Evolutionary conservation across 2,329 filamentous ascomycete species (phyloP).

Genomic region (Ophiostoma himal-ulmi): DNA sequence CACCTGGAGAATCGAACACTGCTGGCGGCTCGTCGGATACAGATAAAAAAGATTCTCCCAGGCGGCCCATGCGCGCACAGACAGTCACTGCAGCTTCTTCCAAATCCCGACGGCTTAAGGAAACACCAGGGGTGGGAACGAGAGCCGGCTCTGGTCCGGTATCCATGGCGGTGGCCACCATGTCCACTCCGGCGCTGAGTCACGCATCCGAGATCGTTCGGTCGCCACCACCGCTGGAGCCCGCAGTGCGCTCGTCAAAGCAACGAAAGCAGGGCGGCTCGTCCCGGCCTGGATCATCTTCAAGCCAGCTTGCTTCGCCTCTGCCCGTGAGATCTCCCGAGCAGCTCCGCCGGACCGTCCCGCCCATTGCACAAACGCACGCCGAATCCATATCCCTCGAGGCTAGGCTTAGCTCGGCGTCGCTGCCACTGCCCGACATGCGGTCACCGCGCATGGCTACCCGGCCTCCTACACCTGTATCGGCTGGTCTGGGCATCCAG

Average conservation of each 20-base stretch:
- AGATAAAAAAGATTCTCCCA: conserved; percentile 26
- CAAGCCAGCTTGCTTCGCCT: conserved; percentile 39
- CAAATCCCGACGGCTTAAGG: conserved; percentile 45
- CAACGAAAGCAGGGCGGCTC: conserved; percentile 18
- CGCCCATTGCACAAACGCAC: conserved; percentile 44
- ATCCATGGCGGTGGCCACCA: conserved; percentile 9
- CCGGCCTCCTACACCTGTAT: conserved; percentile 54
- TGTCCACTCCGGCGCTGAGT: conserved; percentile 24
- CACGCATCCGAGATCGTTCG: conserved; percentile 21
- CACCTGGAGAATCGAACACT: conserved; percentile 48
- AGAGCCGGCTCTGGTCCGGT: not conserved
- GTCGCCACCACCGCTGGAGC: conserved; percentile 16
- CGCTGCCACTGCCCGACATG: conserved; percentile 58
- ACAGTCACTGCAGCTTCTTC: conserved; percentile 53
- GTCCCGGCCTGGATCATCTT: conserved; percentile 25
- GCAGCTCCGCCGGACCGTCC: conserved; percentile 4
- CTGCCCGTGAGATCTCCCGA: not conserved
- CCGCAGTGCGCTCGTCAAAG: conserved; percentile 17
- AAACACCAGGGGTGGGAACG: conserved; percentile 31
- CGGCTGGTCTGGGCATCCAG: conserved; percentile 39
- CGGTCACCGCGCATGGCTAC: conserved; percentile 47
- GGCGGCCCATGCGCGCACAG: conserved; percentile 60
- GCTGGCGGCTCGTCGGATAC: conserved; percentile 24
- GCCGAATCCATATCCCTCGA: conserved; percentile 40
- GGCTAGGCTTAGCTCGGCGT: conserved; percentile 61